phyloP scores from a whole-genome alignment of 1,284 basidiomycete species.

The Trametes versicolor region DNA sequence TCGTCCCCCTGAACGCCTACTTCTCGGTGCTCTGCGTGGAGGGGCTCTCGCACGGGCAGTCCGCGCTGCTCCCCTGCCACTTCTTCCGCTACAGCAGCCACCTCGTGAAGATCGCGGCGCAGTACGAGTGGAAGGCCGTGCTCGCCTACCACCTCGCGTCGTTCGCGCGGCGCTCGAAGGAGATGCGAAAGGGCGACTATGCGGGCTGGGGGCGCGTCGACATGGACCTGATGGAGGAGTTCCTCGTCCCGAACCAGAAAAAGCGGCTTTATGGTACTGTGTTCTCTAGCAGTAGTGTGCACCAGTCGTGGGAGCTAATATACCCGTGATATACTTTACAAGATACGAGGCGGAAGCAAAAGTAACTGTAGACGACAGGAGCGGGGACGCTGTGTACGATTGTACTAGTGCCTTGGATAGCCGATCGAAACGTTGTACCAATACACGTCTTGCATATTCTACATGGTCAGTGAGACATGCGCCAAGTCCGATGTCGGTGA shows the following conservation, averaged over 20 bases:
- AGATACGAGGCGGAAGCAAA: constrained; percentile 31
- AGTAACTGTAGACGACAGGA: constrained; percentile 10
- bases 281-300: constrained; percentile 21
- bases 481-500: neutral
- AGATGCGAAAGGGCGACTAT: constrained; percentile 46
- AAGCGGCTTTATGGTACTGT: constrained; percentile 36
- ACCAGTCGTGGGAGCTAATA: constrained; percentile 33
- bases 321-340: constrained; percentile 19
- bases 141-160: constrained; percentile 47
- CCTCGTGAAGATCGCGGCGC: constrained; percentile 43
- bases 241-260: constrained; percentile 44
- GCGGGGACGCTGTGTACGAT: constrained; percentile 21
- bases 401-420: constrained; percentile 24
- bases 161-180: constrained; percentile 44
- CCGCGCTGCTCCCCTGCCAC: constrained; percentile 41
- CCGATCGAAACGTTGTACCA: constrained; percentile 13
- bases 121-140: constrained; percentile 48
- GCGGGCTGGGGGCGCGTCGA: constrained; percentile 45
- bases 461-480: constrained; percentile 2
- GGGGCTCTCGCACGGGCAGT: constrained; percentile 41
- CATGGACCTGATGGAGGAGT: constrained; percentile 46
- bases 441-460: constrained; percentile 13
- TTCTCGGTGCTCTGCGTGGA: constrained; percentile 46
- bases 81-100: constrained; percentile 47
- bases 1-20: constrained; percentile 47